Evolutionary conservation across 2,329 filamentous ascomycete genomes (phyloP), one percentile per base, ranked within the genome.

Genomic region (Fusarium praegraminearum): DNA sequence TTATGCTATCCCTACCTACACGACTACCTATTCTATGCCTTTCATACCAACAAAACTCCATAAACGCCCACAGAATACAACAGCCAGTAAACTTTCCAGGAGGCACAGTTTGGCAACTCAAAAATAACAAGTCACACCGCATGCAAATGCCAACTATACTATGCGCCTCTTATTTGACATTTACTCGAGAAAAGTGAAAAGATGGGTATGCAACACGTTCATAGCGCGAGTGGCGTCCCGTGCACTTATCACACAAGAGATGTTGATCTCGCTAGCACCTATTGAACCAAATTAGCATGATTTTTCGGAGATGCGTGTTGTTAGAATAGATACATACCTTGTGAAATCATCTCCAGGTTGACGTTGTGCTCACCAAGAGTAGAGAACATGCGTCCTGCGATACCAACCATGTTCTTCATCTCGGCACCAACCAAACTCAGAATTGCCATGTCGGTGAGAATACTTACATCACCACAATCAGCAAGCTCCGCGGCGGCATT

Each of bases 281-380:
- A 67, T 49, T 55, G n/a, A 72, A 11, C 35, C 18, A 62, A 0
- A 47, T 61, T 40, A 70, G 63, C 40, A 55, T 5, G 22, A 2
- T 22, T 16, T 6, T 10, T n/a, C 2, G 2, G 13, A 12, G 1
- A 9, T 5, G 20, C 0, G 11, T 18, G 5, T 13, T 28, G 15
- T 44, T 24, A 28, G 7, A 38, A 5, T 22, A 24, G 6, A 60
- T 24, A 62, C 85, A 76, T 85, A 95, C 96, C 96, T 83, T 99
- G 96, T 26, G 93, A 97, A 73, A 99, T 99, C 96, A 99, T 99
- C 83, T 99, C 96, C 73, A 99, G 93, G 79, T 99, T 99, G 77
- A 99, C 90, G 74, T 93, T 92, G 78, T 97, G 92, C 78, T 98
- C 93, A 44, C 96, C 96, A 20, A 99, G 84, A 2, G 94, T 97